A percentile compares a stretch with the other conserved stretches of the same genome.
phyloP scores from a whole-genome alignment of 345 rosid species.

The Eucalyptus virginea region DNA sequence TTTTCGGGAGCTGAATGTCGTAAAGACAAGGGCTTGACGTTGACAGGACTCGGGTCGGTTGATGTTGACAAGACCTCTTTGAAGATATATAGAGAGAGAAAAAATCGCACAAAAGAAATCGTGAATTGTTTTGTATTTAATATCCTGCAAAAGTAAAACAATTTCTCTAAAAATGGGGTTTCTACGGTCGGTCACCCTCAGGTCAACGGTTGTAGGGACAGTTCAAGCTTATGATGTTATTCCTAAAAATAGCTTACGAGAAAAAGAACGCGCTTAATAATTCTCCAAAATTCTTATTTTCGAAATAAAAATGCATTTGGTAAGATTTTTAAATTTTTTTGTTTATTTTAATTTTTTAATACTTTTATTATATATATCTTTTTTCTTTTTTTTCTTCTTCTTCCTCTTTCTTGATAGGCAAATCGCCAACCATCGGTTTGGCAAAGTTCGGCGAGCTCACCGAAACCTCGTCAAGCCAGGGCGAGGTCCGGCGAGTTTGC shows the following conservation, averaged over 20 bases:
- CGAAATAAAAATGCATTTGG: too few relatives aligned
- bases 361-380: too few relatives aligned
- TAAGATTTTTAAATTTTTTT: too few relatives aligned
- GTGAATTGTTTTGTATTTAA: neutral
- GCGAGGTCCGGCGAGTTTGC: fast-evolving
- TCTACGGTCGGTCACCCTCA: too few relatives aligned
- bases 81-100: neutral
- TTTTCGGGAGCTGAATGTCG: neutral
- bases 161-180: neutral
- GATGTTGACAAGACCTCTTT: neutral
- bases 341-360: too few relatives aligned
- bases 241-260: fast-evolving
- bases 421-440: too few relatives aligned
- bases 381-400: too few relatives aligned
- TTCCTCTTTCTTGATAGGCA: too few relatives aligned
- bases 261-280: fast-evolving
- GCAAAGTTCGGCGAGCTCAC: fast-evolving
- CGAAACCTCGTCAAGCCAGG: too few relatives aligned
- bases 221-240: too few relatives aligned
- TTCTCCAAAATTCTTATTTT: too few relatives aligned
- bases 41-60: neutral
- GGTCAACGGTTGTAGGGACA: too few relatives aligned
- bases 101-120: neutral
- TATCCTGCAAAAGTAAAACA: neutral
- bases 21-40: neutral